phyloP scores from a whole-genome alignment of 768 basidiomycete species.

The Psilocybe cubensis region DNA sequence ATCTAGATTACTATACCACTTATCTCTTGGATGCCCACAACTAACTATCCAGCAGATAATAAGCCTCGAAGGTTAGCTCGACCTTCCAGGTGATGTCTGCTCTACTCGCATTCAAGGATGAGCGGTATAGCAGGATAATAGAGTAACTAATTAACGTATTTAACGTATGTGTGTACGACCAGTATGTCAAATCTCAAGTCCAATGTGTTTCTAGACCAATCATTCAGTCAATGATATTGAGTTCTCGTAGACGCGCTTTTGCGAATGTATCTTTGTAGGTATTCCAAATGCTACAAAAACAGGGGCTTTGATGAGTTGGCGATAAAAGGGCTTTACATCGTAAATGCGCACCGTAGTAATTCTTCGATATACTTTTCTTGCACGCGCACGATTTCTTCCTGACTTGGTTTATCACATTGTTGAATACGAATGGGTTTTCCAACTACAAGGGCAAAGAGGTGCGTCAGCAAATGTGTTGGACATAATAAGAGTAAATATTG shows the following conservation, averaged over 20 bases:
- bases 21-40: too few relatives aligned
- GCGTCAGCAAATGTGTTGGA: neutral
- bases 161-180: neutral
- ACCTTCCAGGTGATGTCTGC: neutral
- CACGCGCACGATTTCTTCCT: slow-evolving; percentile 77
- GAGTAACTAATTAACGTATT: slow-evolving; percentile 1
- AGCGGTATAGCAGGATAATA: neutral
- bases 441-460: slow-evolving; percentile 52
- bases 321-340: neutral
- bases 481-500: neutral
- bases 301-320: neutral
- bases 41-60: neutral
- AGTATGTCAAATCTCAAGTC: neutral
- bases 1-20: too few relatives aligned
- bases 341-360: slow-evolving; percentile 70
- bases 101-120: neutral
- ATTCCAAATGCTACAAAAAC: slow-evolving; percentile 81
- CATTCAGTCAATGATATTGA: slow-evolving; percentile 69
- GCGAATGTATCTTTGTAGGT: slow-evolving; percentile 95
- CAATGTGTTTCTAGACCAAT: neutral
- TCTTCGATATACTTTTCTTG: slow-evolving; percentile 93
- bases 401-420: slow-evolving; percentile 77
- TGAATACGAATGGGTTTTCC: slow-evolving; percentile 86
- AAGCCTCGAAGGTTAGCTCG: neutral
- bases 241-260: slow-evolving; percentile 74